phyloP scores from a whole-genome alignment of 2,329 filamentous ascomycete species.

The Diaporthe velutina region DNA sequence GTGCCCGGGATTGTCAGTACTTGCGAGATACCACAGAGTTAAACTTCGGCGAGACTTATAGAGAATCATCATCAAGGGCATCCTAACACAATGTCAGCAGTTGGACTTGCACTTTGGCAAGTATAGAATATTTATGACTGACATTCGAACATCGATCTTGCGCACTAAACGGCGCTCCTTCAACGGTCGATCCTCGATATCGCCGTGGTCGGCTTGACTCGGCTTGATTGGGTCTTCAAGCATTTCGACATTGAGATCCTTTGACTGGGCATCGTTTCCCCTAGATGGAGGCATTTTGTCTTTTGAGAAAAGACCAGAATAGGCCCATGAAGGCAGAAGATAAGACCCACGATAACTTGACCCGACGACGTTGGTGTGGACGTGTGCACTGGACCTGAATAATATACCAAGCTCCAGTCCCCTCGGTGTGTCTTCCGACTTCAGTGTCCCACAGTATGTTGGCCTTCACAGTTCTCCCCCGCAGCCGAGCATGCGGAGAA shows the following conservation, averaged over 20 bases:
- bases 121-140: not conserved
- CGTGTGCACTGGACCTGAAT: not conserved
- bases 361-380: not conserved
- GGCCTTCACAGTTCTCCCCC: not conserved
- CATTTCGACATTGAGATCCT: not conserved
- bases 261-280: not conserved
- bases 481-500: not conserved
- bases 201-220: not conserved
- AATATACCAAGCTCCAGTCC: slow-evolving; percentile 17
- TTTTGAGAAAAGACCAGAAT: not conserved
- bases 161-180: not conserved
- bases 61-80: slow-evolving; percentile 20
- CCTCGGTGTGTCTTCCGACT: not conserved
- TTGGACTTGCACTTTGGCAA: not conserved
- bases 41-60: slow-evolving; percentile 12
- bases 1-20: slow-evolving; percentile 24
- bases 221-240: slow-evolving; percentile 8
- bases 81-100: not conserved
- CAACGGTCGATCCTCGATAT: not conserved
- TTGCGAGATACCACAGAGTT: not conserved
- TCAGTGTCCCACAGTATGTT: not conserved
- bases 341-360: not conserved
- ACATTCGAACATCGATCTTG: slow-evolving; percentile 9
- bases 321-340: not conserved
- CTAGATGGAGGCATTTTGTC: not conserved